Evolutionary conservation across 2,329 filamentous ascomycete species (phyloP).

Genomic region (Clarireedia paspali): DNA sequence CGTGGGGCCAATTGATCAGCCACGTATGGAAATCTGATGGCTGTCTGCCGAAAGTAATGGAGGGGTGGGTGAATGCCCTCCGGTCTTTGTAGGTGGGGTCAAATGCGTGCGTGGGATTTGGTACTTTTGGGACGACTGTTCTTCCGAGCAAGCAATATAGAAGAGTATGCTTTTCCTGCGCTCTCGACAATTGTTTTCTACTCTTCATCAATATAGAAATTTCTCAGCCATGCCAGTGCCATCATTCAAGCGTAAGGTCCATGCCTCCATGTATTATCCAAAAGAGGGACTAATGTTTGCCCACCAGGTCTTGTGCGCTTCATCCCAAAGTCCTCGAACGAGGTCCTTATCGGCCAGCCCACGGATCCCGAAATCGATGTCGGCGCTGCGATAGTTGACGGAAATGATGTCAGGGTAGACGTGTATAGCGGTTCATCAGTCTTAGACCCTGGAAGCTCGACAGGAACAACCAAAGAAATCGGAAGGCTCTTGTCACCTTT

Average conservation of each 20-base stretch:
- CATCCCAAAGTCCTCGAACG: constrained; percentile 42
- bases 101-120: background rate
- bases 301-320: constrained; percentile 52
- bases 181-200: background rate
- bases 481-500: constrained; percentile 37
- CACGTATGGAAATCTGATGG: too few species aligned
- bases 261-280: background rate
- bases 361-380: constrained; percentile 43
- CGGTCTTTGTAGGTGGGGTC: too few species aligned
- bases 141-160: background rate
- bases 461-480: constrained; percentile 39
- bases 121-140: background rate
- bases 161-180: background rate
- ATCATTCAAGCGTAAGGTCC: constrained; percentile 18
- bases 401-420: constrained; percentile 46
- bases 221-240: constrained; percentile 8
- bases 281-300: background rate
- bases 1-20: background rate
- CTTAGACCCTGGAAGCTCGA: constrained; percentile 44
- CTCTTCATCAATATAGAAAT: background rate
- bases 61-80: too few species aligned
- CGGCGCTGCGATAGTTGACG: constrained; percentile 46
- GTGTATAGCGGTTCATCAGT: constrained; percentile 53
- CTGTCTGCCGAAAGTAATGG: too few species aligned
- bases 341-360: constrained; percentile 49